These are phyloP conservation scores for Penicillium sp. DNA, from an alignment of 2,329 filamentous ascomycete species.

Conservation along the genomic window DNA sequence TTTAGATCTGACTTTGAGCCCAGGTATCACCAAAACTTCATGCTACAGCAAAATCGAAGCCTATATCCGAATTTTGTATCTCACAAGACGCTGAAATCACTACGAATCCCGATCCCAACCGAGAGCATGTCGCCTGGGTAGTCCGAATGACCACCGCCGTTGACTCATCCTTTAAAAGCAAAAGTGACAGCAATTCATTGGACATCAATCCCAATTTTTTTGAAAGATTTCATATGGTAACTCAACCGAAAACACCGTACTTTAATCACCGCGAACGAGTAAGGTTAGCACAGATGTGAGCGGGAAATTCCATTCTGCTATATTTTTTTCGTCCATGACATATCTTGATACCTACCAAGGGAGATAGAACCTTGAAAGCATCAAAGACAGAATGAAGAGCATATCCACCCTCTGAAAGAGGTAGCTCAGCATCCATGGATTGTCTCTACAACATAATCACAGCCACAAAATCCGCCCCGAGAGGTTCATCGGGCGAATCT, in stretches of 20 bases:
- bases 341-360: not conserved
- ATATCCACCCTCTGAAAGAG: not conserved
- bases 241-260: not conserved
- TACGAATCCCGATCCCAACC: not conserved
- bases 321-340: not conserved
- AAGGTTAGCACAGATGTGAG: slow-evolving; percentile 1
- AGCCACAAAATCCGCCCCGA: not conserved
- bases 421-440: not conserved
- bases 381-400: not conserved
- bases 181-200: not conserved
- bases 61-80: not conserved
- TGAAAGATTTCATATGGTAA: not conserved
- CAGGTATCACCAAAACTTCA: not conserved
- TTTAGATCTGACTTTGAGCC: not conserved
- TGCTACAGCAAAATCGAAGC: not conserved
- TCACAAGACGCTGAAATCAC: not conserved
- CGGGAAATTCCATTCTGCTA: not conserved
- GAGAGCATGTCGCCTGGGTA: not conserved
- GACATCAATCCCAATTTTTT: not conserved
- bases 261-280: slow-evolving; percentile 6
- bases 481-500: slow-evolving; percentile 2
- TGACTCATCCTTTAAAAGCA: not conserved
- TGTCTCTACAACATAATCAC: not conserved
- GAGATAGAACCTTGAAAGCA: slow-evolving; percentile 4
- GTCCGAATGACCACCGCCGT: not conserved